Evolutionary conservation across 441 rosid genomes (phyloP), one percentile per base, ranked within the genome.

Genomic region (Bocquillonia castaneifolia): DNA sequence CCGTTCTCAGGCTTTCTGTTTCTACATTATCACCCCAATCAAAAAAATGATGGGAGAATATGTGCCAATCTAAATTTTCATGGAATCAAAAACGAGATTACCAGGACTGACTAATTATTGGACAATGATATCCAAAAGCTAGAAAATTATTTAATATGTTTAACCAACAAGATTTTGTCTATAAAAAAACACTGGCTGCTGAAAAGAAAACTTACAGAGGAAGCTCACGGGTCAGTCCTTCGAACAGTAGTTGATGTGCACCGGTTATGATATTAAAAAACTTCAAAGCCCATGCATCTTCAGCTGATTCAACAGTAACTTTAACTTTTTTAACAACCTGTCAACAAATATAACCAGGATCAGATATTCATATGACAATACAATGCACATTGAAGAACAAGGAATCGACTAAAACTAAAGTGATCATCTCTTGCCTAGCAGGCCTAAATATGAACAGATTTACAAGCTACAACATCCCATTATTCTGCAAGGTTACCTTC

Each of bases 161-260:
- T 44, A 28, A 50, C 40, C 52, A 60, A 55, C 53, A 67, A 59
- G 25, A 40, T 52, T 37, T 9, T 3, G 10, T 18, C 36, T 37
- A 23, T 26, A 36, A 58, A 52, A 68, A 20, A 34, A 59, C 59
- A 17, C 10, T 31, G 9, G 54, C 14, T 40, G 44, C 48, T 17
- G 36, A 55, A 51, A 68, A 60, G 15, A 45, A 44, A 74, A 81
- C 98, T 86, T 81, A 92, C 98, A 92, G 39, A 6, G 85, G 82
- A 59, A 92, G 74, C 79, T 92, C 98, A 66, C 95, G 96, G 2
- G 98, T 90, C 70, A 81, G 59, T 50, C 96, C 94, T 72, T 88
- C 85, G 13, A 79, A 76, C 76, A 92, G 64, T 61, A 88, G 80
- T 31, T 89, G 98, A 60, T 88, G 80, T 39, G 80, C 83, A 48